Percentiles rank a stretch among this genome's conserved stretches.
These are phyloP conservation scores for Fusarium protoensiforme DNA, from an alignment of 2,329 filamentous ascomycete species.

Conservation along the genomic window DNA sequence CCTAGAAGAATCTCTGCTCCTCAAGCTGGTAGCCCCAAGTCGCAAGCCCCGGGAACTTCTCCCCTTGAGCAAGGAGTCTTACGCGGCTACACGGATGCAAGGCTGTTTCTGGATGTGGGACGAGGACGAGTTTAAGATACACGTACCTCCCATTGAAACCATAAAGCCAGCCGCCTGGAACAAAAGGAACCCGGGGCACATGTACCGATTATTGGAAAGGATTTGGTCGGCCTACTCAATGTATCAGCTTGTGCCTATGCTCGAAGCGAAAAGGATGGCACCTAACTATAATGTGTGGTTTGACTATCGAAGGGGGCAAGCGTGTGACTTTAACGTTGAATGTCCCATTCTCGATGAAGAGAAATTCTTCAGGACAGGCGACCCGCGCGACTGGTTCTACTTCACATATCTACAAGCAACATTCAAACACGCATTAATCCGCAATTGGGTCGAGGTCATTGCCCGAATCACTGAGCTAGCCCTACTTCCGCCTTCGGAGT, in stretches of 20 bases:
- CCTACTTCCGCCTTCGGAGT: not conserved
- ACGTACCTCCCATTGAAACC: not conserved
- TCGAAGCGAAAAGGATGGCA: too few relatives aligned
- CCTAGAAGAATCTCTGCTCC: not conserved
- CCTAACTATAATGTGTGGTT: too few relatives aligned
- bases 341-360: too few relatives aligned
- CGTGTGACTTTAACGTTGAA: too few relatives aligned
- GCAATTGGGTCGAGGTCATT: conserved; percentile 36
- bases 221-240: conserved; percentile 20
- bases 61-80: too few relatives aligned
- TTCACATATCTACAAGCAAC: conserved; percentile 42
- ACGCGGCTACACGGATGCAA: too few relatives aligned
- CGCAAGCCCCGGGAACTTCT: too few relatives aligned
- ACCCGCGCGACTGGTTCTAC: conserved; percentile 27
- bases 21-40: not conserved
- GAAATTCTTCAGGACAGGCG: too few relatives aligned
- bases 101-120: too few relatives aligned
- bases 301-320: too few relatives aligned
- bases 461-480: conserved; percentile 29
- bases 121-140: too few relatives aligned
- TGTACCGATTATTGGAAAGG: conserved; percentile 2
- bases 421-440: conserved; percentile 35
- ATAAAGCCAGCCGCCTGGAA: conserved; percentile 21
- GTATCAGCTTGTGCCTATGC: too few relatives aligned
- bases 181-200: not conserved